Evolutionary conservation across 805 yeast species (phyloP).

Genomic region (Lachancea fermentati): DNA sequence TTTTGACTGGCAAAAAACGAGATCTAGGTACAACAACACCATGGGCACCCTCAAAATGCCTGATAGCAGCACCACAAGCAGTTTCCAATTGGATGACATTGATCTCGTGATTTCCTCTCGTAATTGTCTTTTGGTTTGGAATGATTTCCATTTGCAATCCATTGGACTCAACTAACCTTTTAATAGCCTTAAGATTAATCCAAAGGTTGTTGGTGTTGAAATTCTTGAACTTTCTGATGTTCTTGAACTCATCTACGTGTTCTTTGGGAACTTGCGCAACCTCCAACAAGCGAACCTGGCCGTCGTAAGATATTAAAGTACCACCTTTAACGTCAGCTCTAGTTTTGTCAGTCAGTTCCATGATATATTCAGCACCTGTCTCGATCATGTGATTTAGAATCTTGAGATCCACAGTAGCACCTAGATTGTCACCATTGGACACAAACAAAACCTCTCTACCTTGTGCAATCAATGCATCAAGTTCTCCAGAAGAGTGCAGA

Average conservation of each 20-base stretch:
- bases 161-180: conserved; percentile 80
- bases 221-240: conserved; percentile 95
- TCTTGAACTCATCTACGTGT: conserved; percentile 96
- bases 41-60: conserved; percentile 90
- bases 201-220: conserved; percentile 97
- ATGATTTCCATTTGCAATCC: conserved; percentile 87
- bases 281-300: conserved; percentile 88
- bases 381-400: conserved; percentile 91
- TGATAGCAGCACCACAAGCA: conserved; percentile 98
- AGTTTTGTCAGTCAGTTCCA: conserved; percentile 98
- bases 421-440: conserved; percentile 96
- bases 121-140: conserved; percentile 85
- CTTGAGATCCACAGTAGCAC: conserved; percentile 93
- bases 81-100: conserved; percentile 94
- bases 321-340: conserved; percentile 99
- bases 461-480: conserved; percentile 80
- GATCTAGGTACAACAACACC: conserved; percentile 99
- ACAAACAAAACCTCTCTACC: conserved; percentile 95
- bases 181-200: conserved; percentile 92
- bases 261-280: conserved; percentile 98
- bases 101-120: conserved; percentile 67
- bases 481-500: conserved; percentile 81
- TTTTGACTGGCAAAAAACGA: conserved; percentile 96
- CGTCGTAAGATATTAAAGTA: conserved; percentile 93
- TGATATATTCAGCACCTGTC: conserved; percentile 86